Base-by-base conservation (phyloP, 129 eudicot species). In the Rutidosis leptorrhynchoides region DNA sequence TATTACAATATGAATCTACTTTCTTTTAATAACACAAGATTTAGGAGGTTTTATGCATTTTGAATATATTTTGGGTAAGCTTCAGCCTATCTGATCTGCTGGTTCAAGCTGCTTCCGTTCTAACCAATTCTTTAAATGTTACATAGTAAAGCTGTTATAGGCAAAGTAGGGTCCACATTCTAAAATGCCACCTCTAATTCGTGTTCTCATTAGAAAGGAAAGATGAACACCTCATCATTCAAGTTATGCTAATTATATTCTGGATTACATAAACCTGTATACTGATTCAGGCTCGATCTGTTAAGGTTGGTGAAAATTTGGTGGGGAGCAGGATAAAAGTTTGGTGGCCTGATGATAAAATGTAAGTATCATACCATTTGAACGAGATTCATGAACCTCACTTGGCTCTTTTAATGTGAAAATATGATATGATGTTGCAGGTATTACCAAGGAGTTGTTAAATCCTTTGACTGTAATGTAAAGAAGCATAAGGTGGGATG, bases 271-370 rank as follows among this genome's bases (percentile, higher is more conserved):
- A 59, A 62, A 32, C 3, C 42, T 64, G 10, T 30, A 20, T n/a
- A n/a, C 35, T 35, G 14, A 7, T 28, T 21, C 81, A 77, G 81
- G 77, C 48, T 43, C 37, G 32, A 58, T 42, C 15, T 12, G 58
- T 66, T 30, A 45, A 74, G 26, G 69, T 51, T 62, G 81, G 75
- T 22, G 83, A 74, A 24, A 70, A 76, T 57, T 40, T 85, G 64
- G 85, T 85, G 73, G 84, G 87, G 59, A 32, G 73, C 69, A 79
- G 77, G 70, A 79, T 85, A 67, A 76, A 82, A n/a, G n/a, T n/a
- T n/a, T n/a, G n/a, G n/a, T n/a, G n/a, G n/a, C n/a, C n/a, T n/a
- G n/a, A n/a, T n/a, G 35, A 83, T 85, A 58, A 82, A 88, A 88
- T 85, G 88, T 85, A 83, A 79, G 83, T 78, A 77, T 40, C 23